Evolutionary conservation across 768 basidiomycete species (phyloP).

Genomic region (Coprinopsis strossmayeri): DNA sequence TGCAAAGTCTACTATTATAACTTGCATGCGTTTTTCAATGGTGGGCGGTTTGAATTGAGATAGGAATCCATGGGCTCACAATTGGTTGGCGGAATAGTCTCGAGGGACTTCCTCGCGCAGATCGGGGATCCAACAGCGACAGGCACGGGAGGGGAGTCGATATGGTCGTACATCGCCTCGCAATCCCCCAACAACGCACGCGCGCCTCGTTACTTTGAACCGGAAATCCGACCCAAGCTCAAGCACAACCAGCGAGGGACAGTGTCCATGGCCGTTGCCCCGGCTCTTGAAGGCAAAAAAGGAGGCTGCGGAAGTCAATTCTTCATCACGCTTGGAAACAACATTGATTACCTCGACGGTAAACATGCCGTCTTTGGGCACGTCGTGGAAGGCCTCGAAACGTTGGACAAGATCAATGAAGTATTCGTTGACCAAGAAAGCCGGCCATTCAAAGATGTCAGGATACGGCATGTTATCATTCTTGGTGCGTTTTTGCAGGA

Average conservation of each 20-base stretch:
- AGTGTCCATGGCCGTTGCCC: constrained; percentile 96
- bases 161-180: constrained; percentile 71
- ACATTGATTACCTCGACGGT: constrained; percentile 93
- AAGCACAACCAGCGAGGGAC: constrained; percentile 86
- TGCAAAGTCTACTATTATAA: constrained; percentile 98
- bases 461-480: constrained; percentile 93
- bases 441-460: constrained; percentile 87
- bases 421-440: constrained; percentile 85
- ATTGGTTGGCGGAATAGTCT: constrained; percentile 45
- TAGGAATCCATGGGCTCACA: constrained; percentile 2
- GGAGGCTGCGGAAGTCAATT: constrained; percentile 91
- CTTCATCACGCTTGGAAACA: constrained; percentile 88
- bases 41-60: constrained; percentile 35
- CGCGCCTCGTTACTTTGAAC: constrained; percentile 78
- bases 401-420: constrained; percentile 89
- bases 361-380: constrained; percentile 91
- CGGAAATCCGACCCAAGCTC: constrained; percentile 71
- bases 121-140: constrained; percentile 94
- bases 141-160: constrained; percentile 88
- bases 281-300: constrained; percentile 55
- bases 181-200: constrained; percentile 28
- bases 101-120: constrained; percentile 96
- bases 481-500: constrained; percentile 80
- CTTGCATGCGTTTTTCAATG: constrained; percentile 96
- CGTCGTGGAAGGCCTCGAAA: constrained; percentile 91